Conservation (phyloP, 2,329 filamentous ascomycete species). For the Microcyclospora tardicrescens region DNA sequence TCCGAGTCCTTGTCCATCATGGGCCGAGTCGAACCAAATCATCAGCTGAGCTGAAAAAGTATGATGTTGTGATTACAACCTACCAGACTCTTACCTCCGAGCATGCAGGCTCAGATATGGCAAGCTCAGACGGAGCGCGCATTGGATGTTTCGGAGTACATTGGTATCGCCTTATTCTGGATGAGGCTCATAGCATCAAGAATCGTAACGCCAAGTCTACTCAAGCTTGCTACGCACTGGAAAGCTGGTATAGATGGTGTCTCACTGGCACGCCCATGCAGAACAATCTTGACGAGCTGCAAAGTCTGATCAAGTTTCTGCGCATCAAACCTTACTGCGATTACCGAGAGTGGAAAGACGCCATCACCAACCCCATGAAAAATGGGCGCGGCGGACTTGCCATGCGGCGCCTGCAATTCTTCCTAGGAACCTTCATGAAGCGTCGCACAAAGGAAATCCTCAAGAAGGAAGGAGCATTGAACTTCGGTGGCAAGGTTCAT, state of each 20-base stretch:
- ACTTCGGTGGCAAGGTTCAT: slow-evolving; percentile 57
- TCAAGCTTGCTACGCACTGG: slow-evolving; percentile 75
- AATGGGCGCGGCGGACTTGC: slow-evolving; percentile 80
- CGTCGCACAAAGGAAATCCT: slow-evolving; percentile 96
- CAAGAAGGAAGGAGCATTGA: slow-evolving; percentile 70
- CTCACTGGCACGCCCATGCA: slow-evolving; percentile 95
- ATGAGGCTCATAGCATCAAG: slow-evolving; percentile 97
- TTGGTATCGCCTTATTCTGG: slow-evolving; percentile 91
- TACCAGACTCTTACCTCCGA: slow-evolving; percentile 94
- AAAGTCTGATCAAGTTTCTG: slow-evolving; percentile 84
- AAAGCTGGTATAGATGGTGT: slow-evolving; percentile 87
- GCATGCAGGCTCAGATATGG: slow-evolving; percentile 55
- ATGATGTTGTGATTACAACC: slow-evolving; percentile 93
- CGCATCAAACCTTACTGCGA: slow-evolving; percentile 86
- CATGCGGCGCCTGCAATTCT: slow-evolving; percentile 70
- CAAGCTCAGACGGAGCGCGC: slow-evolving; percentile 45
- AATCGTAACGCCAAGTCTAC: slow-evolving; percentile 94
- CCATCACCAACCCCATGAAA: slow-evolving; percentile 83
- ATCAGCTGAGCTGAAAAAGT: slow-evolving; percentile 61
- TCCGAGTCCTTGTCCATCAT: slow-evolving; percentile 83
- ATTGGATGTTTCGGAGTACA: slow-evolving; percentile 79
- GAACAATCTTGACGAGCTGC: slow-evolving; percentile 92
- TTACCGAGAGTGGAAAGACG: slow-evolving; percentile 73
- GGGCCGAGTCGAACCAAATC: slow-evolving; percentile 74
- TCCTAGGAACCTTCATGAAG: slow-evolving; percentile 93